These are phyloP conservation scores for Panus rudis DNA, from an alignment of 768 basidiomycete species.

Conservation along the genomic window DNA sequence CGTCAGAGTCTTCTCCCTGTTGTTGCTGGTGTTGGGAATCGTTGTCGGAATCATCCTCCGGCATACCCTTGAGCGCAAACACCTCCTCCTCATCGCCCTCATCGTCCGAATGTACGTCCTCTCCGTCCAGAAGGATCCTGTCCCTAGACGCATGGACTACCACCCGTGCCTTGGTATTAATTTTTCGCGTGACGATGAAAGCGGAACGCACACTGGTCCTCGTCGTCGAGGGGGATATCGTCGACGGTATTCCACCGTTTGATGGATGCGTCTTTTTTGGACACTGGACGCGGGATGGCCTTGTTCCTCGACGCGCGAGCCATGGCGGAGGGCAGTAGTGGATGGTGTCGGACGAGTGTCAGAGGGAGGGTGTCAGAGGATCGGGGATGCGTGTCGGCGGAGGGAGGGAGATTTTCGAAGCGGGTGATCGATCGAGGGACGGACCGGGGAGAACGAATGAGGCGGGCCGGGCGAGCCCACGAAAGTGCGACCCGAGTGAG, in stretches of 20 bases:
- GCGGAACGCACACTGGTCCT: background rate
- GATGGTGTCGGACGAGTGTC: background rate
- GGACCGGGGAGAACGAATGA: no score
- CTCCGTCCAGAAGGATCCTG: slow-evolving; percentile 69
- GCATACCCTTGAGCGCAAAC: slow-evolving; percentile 62
- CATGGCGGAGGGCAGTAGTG: background rate
- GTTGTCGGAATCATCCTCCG: slow-evolving; percentile 22
- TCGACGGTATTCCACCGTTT: background rate
- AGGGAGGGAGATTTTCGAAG: no score
- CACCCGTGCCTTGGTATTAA: no score
- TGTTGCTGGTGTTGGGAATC: slow-evolving; percentile 24
- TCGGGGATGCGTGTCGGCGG: no score
- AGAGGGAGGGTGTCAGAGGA: no score
- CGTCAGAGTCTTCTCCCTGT: slow-evolving; percentile 40
- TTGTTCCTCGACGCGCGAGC: background rate
- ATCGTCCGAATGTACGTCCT: slow-evolving; percentile 40
- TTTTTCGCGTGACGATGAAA: no score
- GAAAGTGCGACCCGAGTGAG: no score
- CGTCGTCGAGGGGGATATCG: background rate
- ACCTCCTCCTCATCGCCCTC: slow-evolving; percentile 72
- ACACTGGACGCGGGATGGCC: background rate
- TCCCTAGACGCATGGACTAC: slow-evolving; percentile 72
- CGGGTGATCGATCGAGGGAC: no score
- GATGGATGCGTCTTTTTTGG: background rate
- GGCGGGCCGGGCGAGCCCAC: no score